phyloP scores from a whole-genome alignment of 345 rosid species.

The Clausena lansium region DNA sequence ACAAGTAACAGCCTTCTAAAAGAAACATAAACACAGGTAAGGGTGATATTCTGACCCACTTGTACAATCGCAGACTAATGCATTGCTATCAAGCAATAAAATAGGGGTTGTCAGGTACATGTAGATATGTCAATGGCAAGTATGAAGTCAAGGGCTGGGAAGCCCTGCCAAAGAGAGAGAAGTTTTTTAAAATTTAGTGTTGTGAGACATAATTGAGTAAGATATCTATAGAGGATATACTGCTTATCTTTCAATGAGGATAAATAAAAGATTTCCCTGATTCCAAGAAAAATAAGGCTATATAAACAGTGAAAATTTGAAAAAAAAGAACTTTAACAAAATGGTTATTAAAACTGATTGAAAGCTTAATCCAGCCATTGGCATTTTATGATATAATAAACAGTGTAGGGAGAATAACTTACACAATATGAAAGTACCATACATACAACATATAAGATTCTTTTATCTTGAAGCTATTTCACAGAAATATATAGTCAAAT shows the following conservation, averaged over 20 bases:
- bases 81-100: conserved; percentile 2
- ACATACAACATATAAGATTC: background rate
- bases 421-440: background rate
- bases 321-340: background rate
- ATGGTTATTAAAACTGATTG: background rate
- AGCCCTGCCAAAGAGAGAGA: background rate
- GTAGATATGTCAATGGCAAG: background rate
- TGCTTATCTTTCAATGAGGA: background rate
- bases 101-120: background rate
- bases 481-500: background rate
- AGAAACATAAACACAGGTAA: background rate
- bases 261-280: background rate
- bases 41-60: background rate
- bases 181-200: background rate
- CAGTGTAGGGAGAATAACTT: background rate
- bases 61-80: background rate
- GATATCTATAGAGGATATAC: background rate
- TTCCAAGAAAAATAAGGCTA: background rate
- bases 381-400: background rate
- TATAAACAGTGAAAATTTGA: background rate
- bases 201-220: background rate
- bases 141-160: background rate
- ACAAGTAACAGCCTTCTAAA: background rate
- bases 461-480: background rate
- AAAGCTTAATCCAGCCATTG: background rate